Base-by-base conservation (phyloP, 163 green algal genomes). In the Volvox carteri region DNA sequence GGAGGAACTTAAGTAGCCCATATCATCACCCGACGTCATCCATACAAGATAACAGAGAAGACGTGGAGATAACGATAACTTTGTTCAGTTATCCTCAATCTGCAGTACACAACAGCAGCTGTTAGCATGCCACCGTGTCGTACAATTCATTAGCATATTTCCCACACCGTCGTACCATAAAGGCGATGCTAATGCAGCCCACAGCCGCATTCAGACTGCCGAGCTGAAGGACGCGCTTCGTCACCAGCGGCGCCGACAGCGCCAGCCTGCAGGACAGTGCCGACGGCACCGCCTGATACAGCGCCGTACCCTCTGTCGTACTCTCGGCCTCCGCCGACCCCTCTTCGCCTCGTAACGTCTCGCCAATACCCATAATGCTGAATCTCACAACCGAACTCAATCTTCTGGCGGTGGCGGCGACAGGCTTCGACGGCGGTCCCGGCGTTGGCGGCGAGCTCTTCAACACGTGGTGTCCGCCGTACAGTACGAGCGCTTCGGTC, bases 231-330 rank as follows among this genome's bases (percentile, higher is more conserved):
- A 68, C 18, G 42, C 62, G 62, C 62, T 67, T 12, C n/a, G 44
- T 78, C 30, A 58, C 23, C 80, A 87, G 62, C n/a, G 30, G 23
- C 6, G 23, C 28, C 2, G 44, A 68, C 80, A 87, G 65, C 62
- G 30, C 62, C 62, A 87, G 33, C 4, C 80, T 60, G 11, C 62
- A 78, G n/a, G 28, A 39, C 39, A 89, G 72, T 72, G 30, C 16
- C 28, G 30, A 25, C 42, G 56, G 84, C 72, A 83, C 84, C 2
- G 84, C 84, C 54, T 67, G 39, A 72, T 75, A 89, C 84, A 89
- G 50, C 12, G 74, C 68, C 37, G 65, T 44, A 33, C 44, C 81
- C 67, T 70, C 81, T 14, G 67, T 30, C 7, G 58, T 42, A 62
- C 8, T 65, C 41, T 28, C 79, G 16, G 52, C 37, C 14, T 12